phyloP scores from a whole-genome alignment of 305 asterid species.

The Fraxinus platypoda region DNA sequence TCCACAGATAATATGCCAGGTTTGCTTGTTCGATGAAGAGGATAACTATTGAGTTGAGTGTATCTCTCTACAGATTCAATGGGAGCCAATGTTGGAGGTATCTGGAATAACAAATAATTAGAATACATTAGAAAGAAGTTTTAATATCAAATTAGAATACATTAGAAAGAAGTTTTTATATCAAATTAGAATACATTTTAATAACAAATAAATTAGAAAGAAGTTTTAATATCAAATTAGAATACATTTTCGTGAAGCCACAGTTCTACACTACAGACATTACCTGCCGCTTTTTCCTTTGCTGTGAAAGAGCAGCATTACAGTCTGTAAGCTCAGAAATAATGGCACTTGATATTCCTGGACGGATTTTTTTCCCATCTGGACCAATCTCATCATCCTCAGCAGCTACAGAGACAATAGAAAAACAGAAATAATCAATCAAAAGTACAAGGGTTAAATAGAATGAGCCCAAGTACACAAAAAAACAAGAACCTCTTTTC shows the following conservation, averaged over 20 bases:
- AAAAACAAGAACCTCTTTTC: constrained; percentile 68
- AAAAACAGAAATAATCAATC: constrained; percentile 23
- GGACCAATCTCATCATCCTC: constrained; percentile 75
- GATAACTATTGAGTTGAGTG: constrained; percentile 84
- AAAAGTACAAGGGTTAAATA: background rate
- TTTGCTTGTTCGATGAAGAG: constrained; percentile 93
- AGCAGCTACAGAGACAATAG: constrained; percentile 46
- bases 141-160: background rate
- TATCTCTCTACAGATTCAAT: constrained; percentile 75
- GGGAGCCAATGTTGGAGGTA: constrained; percentile 75
- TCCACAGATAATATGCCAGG: constrained; percentile 97
- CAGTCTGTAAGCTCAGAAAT: constrained; percentile 87
- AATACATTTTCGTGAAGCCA: background rate
- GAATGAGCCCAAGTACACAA: background rate
- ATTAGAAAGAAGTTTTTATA: background rate
- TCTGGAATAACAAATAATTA: constrained; percentile 34
- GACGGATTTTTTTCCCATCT: constrained; percentile 69
- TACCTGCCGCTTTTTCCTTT: constrained; percentile 92
- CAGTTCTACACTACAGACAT: constrained; percentile 17
- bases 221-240: constrained; percentile 4
- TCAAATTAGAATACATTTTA: background rate
- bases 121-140: constrained; percentile 1
- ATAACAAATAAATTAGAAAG: too few species aligned
- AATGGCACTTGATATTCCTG: constrained; percentile 71
- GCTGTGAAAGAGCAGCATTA: constrained; percentile 81